Percentiles rank a stretch among this genome's conserved stretches.
phyloP scores from a whole-genome alignment of 805 yeast genomes.

The Ogataea siamensis region DNA sequence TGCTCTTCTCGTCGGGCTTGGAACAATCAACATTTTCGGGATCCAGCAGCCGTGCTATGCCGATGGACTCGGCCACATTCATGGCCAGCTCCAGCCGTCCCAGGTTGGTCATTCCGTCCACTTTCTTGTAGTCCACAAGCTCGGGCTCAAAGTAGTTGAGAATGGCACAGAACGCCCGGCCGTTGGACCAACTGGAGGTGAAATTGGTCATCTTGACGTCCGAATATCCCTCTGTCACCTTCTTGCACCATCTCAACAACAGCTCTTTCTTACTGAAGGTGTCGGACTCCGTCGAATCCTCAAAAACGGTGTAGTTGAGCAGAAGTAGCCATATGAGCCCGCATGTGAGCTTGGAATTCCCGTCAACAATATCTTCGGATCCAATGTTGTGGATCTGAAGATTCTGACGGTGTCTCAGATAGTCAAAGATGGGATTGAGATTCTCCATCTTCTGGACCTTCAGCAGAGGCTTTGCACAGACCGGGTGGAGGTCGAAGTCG shows the following conservation, averaged over 20 bases:
- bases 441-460: conserved; percentile 48
- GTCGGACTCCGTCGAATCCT: conserved; percentile 13
- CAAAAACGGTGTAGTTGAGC: conserved; percentile 36
- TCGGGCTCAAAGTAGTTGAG: conserved; percentile 42
- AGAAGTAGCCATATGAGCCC: conserved; percentile 52
- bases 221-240: conserved; percentile 37
- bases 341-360: conserved; percentile 44
- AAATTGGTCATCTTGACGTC: conserved; percentile 46
- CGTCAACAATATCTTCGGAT: conserved; percentile 49
- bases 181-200: conserved; percentile 52
- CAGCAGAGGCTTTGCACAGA: conserved; percentile 39
- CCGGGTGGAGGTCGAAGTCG: conserved; percentile 22
- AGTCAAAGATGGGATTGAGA: conserved; percentile 41
- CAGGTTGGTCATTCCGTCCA: conserved; percentile 30
- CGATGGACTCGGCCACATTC: conserved; percentile 42
- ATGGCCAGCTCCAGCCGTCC: conserved; percentile 39
- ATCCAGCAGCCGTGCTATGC: conserved; percentile 52
- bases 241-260: conserved; percentile 53
- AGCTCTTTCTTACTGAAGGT: conserved; percentile 36
- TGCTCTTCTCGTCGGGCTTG: conserved; percentile 59
- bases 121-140: conserved; percentile 34
- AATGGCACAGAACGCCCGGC: conserved; percentile 48
- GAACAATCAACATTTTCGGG: conserved; percentile 49
- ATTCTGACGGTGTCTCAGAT: conserved; percentile 37
- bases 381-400: conserved; percentile 44